A percentile compares a stretch with the other conserved stretches of the same genome.
Conservation (phyloP, 2,329 filamentous ascomycete species). For the Phyllosticta citribraziliensis region DNA sequence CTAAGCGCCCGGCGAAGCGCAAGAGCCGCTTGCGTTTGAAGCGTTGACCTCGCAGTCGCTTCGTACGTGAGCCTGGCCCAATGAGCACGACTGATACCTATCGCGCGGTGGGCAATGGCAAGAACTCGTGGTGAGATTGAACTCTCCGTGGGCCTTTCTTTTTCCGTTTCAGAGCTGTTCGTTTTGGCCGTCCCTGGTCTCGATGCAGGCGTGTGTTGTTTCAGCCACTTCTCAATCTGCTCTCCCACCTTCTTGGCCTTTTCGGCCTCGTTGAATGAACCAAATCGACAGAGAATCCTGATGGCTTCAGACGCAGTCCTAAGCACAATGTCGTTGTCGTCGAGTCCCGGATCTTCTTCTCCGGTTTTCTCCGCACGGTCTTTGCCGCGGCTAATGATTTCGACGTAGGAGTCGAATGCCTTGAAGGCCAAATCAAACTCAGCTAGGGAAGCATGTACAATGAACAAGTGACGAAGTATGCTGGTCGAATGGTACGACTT, state of each 20-base stretch:
- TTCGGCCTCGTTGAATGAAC: constrained; percentile 62
- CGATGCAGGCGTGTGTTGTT: constrained; percentile 39
- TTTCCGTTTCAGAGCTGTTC: constrained; percentile 14
- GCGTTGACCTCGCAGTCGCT: constrained; percentile 56
- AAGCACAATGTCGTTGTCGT: constrained; percentile 67
- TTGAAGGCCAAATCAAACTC: constrained; percentile 90
- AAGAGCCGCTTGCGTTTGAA: constrained; percentile 68
- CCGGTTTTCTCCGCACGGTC: constrained; percentile 69
- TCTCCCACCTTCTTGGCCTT: constrained; percentile 63
- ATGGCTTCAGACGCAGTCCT: constrained; percentile 74
- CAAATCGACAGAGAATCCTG: constrained; percentile 71
- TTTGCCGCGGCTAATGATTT: constrained; percentile 77
- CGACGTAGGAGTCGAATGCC: constrained; percentile 83
- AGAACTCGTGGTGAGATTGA: constrained; percentile 51
- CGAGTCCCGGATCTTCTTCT: constrained; percentile 59
- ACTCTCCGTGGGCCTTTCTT: constrained; percentile 23
- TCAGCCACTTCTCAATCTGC: constrained; percentile 66
- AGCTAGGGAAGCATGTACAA: constrained; percentile 73
- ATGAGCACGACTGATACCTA: constrained; percentile 76
- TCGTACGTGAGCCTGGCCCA: constrained; percentile 80
- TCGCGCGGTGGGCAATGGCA: constrained; percentile 62
- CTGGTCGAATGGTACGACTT: constrained; percentile 94
- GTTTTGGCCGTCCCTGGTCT: constrained; percentile 15
- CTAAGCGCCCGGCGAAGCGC: constrained; percentile 65
- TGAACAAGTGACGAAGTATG: constrained; percentile 77